These are phyloP conservation scores for Trichosporon faecale DNA, from an alignment of 1,284 basidiomycete genomes.

Conservation along the genomic window DNA sequence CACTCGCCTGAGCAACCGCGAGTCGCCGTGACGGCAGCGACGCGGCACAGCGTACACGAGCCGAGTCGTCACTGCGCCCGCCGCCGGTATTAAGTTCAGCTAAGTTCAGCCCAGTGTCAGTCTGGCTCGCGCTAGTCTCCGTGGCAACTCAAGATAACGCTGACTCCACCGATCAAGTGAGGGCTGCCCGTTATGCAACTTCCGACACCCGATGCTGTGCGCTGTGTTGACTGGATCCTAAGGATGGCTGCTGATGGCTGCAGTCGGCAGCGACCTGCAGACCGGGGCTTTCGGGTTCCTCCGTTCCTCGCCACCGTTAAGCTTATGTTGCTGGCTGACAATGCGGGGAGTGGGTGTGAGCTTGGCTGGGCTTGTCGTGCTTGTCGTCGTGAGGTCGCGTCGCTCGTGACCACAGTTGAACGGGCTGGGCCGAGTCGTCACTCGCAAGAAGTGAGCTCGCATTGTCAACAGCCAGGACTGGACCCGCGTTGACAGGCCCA, in stretches of 20 bases:
- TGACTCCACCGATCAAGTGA: not conserved
- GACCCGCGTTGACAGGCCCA: not conserved
- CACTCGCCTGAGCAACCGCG: not conserved
- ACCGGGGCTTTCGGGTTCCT: not conserved
- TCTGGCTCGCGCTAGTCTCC: not conserved
- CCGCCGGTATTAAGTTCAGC: not conserved
- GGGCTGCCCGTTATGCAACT: not conserved
- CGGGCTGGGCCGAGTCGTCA: not conserved
- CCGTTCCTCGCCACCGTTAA: not conserved
- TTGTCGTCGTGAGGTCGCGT: not conserved
- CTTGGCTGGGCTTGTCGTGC: not conserved
- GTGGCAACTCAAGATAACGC: not conserved
- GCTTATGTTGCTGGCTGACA: not conserved
- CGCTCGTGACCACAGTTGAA: not conserved
- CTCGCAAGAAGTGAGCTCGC: not conserved
- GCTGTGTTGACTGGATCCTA: not conserved
- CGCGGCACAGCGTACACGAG: not conserved
- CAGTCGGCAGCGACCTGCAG: not conserved
- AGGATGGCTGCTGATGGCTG: not conserved
- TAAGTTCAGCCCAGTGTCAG: not conserved
- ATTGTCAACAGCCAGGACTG: no score
- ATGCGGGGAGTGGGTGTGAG: not conserved
- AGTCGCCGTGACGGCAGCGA: not conserved
- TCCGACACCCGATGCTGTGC: not conserved
- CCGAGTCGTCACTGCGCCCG: not conserved